Conservation (phyloP, 2,329 filamentous ascomycete genomes). For the Hymenoscyphus repandus region DNA sequence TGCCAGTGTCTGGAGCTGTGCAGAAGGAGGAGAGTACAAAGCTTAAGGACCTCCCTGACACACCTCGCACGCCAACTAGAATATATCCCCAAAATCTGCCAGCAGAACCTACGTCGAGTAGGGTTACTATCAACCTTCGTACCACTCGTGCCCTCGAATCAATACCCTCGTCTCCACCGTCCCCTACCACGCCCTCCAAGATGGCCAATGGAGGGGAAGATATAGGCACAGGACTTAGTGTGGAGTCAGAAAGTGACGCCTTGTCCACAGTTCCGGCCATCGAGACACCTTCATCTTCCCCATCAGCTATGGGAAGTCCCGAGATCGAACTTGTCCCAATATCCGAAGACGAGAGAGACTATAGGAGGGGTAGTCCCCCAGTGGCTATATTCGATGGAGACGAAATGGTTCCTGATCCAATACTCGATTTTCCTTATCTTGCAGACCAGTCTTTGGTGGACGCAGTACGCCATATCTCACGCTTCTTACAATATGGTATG, state of each 20-base stretch:
- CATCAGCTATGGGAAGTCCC: slow-evolving; percentile 27
- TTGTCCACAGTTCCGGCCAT: slow-evolving; percentile 25
- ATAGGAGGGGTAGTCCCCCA: slow-evolving; percentile 20
- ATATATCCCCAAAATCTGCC: slow-evolving; percentile 31
- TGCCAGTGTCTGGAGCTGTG: slow-evolving; percentile 13
- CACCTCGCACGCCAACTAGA: slow-evolving; percentile 27
- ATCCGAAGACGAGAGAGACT: slow-evolving; percentile 25
- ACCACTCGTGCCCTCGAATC: slow-evolving; percentile 37
- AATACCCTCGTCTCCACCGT: slow-evolving; percentile 40
- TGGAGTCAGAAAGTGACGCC: slow-evolving; percentile 29
- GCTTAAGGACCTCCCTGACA: slow-evolving; percentile 30
- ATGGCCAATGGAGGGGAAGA: slow-evolving; percentile 21
- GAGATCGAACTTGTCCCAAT: slow-evolving; percentile 27
- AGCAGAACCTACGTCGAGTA: slow-evolving; percentile 46
- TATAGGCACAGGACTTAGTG: slow-evolving; percentile 20
- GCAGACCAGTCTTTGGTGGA: slow-evolving; percentile 16
- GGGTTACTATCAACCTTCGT: slow-evolving; percentile 58
- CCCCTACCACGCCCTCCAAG: slow-evolving; percentile 34
- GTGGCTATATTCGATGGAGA: slow-evolving; percentile 29
- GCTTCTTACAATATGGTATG: slow-evolving; percentile 35
- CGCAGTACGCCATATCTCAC: slow-evolving; percentile 26
- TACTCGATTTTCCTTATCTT: slow-evolving; percentile 41
- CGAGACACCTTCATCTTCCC: slow-evolving; percentile 30
- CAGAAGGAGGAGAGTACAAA: slow-evolving; percentile 24
- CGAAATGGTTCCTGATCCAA: slow-evolving; percentile 35